Percentiles rank a stretch among this genome's conserved stretches.
Evolutionary conservation across 192 early-diverging fungal genomes (phyloP).

Genomic region (Lobosporangium transversale): DNA sequence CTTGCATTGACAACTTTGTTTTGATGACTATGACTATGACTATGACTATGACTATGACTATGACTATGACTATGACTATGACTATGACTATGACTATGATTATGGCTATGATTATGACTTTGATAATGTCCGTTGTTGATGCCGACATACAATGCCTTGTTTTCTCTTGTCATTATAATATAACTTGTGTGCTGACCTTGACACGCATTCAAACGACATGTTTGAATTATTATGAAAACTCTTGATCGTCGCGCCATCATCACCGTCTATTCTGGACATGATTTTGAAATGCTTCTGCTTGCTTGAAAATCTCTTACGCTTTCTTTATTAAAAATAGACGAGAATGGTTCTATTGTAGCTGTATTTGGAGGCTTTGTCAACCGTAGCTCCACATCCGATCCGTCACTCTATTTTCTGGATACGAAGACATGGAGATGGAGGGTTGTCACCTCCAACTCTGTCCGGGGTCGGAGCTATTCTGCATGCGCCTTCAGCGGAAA

Average conservation of each 20-base stretch:
- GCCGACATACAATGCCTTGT: not conserved
- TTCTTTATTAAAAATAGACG: not conserved
- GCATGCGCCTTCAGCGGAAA: slow-evolving; percentile 9
- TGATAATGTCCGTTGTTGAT: not conserved
- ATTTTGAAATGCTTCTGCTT: no score
- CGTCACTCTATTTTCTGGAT: slow-evolving; percentile 15
- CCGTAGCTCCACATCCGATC: slow-evolving; percentile 21
- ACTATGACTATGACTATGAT: not conserved
- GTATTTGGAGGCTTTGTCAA: slow-evolving; percentile 13
- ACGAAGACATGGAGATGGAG: slow-evolving; percentile 16
- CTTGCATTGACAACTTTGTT: not conserved
- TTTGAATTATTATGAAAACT: no score
- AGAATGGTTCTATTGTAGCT: slow-evolving; percentile 8
- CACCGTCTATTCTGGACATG: no score
- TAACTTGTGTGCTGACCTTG: no score
- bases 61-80: not conserved
- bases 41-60: not conserved
- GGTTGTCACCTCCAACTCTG: slow-evolving; percentile 1
- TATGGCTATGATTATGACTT: no score
- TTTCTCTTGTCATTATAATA: no score
- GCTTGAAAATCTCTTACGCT: no score
- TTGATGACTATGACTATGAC: not conserved
- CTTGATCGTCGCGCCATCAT: no score
- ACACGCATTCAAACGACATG: no score
- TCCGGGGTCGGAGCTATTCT: slow-evolving; percentile 20